Evolutionary conservation across 148 eudicot species (phyloP).

Genomic region (Rhododendron simsii): DNA sequence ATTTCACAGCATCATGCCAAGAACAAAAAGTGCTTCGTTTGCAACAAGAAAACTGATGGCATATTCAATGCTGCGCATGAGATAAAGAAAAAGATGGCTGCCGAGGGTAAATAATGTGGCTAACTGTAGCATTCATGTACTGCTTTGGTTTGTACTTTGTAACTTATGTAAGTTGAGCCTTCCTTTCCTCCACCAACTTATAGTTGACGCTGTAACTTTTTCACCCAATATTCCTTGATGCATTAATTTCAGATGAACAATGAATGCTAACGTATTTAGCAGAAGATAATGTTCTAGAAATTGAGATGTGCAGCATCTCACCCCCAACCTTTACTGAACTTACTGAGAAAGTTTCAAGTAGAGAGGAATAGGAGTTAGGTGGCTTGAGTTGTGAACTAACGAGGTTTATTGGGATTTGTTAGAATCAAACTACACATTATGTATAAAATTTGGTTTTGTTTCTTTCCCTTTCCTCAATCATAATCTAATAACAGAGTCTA

Average conservation of each 20-base stretch:
- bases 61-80: conserved; percentile 79
- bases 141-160: not conserved
- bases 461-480: not conserved
- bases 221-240: not conserved
- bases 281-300: not conserved
- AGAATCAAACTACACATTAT: not conserved
- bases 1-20: conserved; percentile 71
- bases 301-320: not conserved
- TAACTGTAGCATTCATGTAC: not conserved
- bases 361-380: no score
- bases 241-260: not conserved
- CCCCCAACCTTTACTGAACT: not conserved
- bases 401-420: not conserved
- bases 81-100: conserved; percentile 66
- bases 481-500: not conserved
- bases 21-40: conserved; percentile 78
- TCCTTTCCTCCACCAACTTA: not conserved
- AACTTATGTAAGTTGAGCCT: not conserved
- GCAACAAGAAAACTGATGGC: conserved; percentile 77
- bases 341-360: not conserved
- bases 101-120: conserved; percentile 37
- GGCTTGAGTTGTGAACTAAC: not conserved
- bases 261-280: not conserved
- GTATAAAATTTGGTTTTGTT: not conserved
- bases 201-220: not conserved